Percentiles rank a stretch among this genome's conserved stretches.
phyloP scores from a whole-genome alignment of 108 stramenopile species.

The Nannochloropsis salina region DNA sequence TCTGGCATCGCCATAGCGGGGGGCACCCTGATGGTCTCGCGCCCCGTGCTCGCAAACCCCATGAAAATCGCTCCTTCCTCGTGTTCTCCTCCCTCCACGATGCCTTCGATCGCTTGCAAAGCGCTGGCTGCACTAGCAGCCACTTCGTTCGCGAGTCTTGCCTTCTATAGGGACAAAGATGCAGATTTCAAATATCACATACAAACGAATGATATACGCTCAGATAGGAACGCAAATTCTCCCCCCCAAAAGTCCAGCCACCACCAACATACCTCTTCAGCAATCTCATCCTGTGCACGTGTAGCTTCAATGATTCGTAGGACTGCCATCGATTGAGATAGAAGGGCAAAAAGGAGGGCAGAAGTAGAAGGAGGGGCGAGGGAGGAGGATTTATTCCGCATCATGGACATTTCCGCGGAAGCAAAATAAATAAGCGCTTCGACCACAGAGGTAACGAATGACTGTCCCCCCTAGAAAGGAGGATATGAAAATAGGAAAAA shows the following conservation, averaged over 20 bases:
- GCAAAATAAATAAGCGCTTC: too few species aligned
- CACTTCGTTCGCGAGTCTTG: neutral
- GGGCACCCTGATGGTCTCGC: neutral
- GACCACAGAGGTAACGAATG: too few species aligned
- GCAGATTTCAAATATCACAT: neutral
- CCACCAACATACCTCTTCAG: neutral
- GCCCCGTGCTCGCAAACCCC: neutral
- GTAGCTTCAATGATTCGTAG: neutral
- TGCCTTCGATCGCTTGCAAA: neutral
- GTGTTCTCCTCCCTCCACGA: neutral
- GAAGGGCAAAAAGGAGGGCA: slow-evolving; percentile 3
- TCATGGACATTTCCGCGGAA: too few species aligned
- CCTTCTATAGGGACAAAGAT: neutral
- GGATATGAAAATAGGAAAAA: too few species aligned
- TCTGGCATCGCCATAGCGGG: neutral
- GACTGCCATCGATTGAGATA: neutral
- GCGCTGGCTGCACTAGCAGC: neutral
- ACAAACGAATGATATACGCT: neutral
- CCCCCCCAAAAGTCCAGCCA: too few species aligned
- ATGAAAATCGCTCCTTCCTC: neutral
- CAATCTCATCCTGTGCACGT: neutral
- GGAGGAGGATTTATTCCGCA: neutral
- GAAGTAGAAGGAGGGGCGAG: neutral
- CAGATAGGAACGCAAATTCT: neutral
- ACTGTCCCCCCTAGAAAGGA: too few species aligned